Conservation (phyloP, 768 basidiomycete genomes). For the Lenzites betulinus region DNA sequence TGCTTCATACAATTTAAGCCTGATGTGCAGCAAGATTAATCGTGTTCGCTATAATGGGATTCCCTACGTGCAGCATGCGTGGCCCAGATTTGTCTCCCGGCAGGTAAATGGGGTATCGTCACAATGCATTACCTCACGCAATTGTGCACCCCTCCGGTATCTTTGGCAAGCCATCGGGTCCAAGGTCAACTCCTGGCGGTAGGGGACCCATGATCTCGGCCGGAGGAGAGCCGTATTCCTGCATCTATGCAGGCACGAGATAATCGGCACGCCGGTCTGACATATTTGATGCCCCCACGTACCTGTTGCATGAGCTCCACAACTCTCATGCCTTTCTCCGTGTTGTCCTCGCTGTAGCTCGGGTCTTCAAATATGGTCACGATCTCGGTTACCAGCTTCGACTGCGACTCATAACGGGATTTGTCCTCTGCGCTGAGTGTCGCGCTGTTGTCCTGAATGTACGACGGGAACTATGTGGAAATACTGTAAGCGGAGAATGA, state of each 20-base stretch:
- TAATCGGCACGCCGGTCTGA: background rate
- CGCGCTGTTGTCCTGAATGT: constrained; percentile 57
- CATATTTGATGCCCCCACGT: constrained; percentile 7
- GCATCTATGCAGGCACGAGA: constrained; percentile 55
- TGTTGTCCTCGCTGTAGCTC: constrained; percentile 57
- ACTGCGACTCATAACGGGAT: constrained; percentile 65
- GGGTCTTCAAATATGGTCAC: constrained; percentile 66
- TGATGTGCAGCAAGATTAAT: too few relatives aligned
- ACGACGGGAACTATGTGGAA: constrained; percentile 68
- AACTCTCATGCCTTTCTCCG: constrained; percentile 47
- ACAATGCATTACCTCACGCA: constrained; percentile 14
- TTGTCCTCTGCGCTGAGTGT: constrained; percentile 60
- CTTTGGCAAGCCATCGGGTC: constrained; percentile 54
- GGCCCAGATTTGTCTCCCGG: background rate
- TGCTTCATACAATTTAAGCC: too few relatives aligned
- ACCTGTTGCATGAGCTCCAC: constrained; percentile 80
- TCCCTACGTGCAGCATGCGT: background rate
- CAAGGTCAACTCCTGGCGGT: constrained; percentile 66
- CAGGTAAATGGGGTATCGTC: background rate
- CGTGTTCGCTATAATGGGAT: background rate
- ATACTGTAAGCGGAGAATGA: background rate
- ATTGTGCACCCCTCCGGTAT: constrained; percentile 43
- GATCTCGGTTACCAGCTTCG: constrained; percentile 55
- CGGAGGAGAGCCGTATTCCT: constrained; percentile 76
- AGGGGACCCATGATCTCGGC: constrained; percentile 81